A percentile compares a stretch with the other conserved stretches of the same genome.
phyloP scores from a whole-genome alignment of 2,329 filamentous ascomycete species.

The Aspergillus ochraceoroseus region DNA sequence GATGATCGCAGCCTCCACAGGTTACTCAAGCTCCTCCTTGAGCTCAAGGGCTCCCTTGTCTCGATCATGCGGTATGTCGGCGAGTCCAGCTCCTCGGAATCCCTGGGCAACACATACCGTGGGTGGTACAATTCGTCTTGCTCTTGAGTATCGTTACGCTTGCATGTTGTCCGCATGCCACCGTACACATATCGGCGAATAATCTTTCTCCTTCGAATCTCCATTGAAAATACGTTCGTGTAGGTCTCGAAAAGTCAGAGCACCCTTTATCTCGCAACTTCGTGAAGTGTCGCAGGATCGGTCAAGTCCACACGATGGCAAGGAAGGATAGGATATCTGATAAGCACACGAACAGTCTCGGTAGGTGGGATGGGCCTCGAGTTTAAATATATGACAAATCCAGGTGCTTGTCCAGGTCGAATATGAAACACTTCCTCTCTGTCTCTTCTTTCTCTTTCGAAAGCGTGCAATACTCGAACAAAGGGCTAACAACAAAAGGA shows the following conservation, averaged over 20 bases:
- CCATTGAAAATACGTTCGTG: conserved; percentile 17
- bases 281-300: not conserved
- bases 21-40: conserved; percentile 1
- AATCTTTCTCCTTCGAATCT: conserved; percentile 22
- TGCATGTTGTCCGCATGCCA: conserved; percentile 14
- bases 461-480: conserved; percentile 7
- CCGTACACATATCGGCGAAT: conserved; percentile 19
- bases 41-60: conserved; percentile 5
- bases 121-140: conserved; percentile 18
- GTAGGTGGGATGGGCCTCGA: conserved; percentile 8
- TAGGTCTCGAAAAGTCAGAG: conserved; percentile 20
- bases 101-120: conserved; percentile 7
- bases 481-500: conserved; percentile 15
- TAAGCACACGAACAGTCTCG: not conserved
- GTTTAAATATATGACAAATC: conserved; percentile 12
- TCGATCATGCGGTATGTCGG: conserved; percentile 13
- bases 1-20: conserved; percentile 9
- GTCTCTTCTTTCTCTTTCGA: not conserved
- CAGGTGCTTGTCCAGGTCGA: not conserved
- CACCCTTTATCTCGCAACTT: conserved; percentile 5
- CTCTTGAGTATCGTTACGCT: conserved; percentile 15
- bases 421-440: too few relatives aligned
- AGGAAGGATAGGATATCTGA: not conserved
- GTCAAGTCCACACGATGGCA: not conserved
- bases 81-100: conserved; percentile 1